These are phyloP conservation scores for Melocanna baccifera DNA, from an alignment of 176 grass and related monocot species.

Conservation along the genomic window DNA sequence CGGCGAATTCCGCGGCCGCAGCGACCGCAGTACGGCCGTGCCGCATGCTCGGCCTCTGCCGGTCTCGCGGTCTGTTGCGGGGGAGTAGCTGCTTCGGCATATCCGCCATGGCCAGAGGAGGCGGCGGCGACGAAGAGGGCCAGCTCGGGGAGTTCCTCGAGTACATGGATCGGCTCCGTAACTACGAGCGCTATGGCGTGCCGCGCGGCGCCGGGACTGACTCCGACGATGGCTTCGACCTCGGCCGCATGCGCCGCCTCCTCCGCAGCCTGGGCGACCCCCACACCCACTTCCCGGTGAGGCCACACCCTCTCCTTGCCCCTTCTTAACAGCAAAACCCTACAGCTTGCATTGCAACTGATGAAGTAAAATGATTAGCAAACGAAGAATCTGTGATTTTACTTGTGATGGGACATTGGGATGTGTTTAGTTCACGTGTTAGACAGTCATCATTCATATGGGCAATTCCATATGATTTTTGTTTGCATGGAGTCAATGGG, in stretches of 20 bases:
- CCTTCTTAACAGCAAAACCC: too few species aligned
- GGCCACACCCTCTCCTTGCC: background rate
- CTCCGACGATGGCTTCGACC: conserved; percentile 82
- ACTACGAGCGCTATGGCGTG: conserved; percentile 79
- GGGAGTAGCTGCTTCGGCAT: background rate
- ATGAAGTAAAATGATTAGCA: background rate
- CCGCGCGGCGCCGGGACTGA: conserved; percentile 76
- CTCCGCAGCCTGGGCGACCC: conserved; percentile 65
- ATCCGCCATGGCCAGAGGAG: conserved; percentile 18
- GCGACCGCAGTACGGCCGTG: background rate
- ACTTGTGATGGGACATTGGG: background rate
- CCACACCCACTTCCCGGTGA: conserved; percentile 67
- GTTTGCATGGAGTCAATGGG: background rate
- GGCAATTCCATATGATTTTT: background rate
- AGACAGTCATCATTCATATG: background rate
- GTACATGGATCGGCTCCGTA: conserved; percentile 77
- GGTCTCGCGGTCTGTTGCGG: background rate
- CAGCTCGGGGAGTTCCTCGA: conserved; percentile 62
- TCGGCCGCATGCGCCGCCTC: conserved; percentile 75
- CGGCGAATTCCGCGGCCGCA: background rate
- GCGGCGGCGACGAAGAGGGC: background rate
- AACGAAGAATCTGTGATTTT: background rate
- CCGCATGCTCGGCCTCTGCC: conserved; percentile 5
- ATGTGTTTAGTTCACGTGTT: background rate
- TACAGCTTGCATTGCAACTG: background rate